Percentiles rank a stretch among this genome's conserved stretches.
Evolutionary conservation across 2,329 filamentous ascomycete species (phyloP).

Genomic region (Phialophora verrucosa): DNA sequence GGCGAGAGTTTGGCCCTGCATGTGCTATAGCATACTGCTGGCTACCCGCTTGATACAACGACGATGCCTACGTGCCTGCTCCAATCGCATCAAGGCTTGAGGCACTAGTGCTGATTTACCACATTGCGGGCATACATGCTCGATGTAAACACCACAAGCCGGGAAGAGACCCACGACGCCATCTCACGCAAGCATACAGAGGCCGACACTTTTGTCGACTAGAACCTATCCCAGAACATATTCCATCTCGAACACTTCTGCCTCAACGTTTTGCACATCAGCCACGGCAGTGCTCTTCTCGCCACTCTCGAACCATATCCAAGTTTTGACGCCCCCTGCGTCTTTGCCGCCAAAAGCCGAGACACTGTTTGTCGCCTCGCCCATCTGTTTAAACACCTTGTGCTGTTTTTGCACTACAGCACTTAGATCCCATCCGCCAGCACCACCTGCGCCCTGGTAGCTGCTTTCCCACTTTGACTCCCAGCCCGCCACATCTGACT

Average conservation of each 20-base stretch:
- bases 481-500: slow-evolving; percentile 4
- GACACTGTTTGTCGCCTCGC: slow-evolving; percentile 17
- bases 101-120: neutral
- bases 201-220: neutral
- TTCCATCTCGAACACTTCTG: slow-evolving; percentile 24
- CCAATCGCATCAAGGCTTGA: neutral
- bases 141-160: neutral
- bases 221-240: slow-evolving; percentile 17
- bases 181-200: neutral
- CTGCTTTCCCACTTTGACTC: slow-evolving; percentile 12
- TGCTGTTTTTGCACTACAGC: slow-evolving; percentile 23
- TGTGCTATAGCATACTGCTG: neutral
- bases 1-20: neutral
- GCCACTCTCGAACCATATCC: slow-evolving; percentile 16
- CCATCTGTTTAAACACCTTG: slow-evolving; percentile 21
- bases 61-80: neutral
- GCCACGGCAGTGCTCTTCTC: neutral
- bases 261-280: slow-evolving; percentile 2
- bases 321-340: slow-evolving; percentile 3
- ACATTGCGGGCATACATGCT: neutral
- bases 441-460: neutral
- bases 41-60: neutral
- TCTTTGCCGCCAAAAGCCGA: slow-evolving; percentile 17
- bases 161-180: neutral
- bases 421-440: slow-evolving; percentile 24